Conservation (phyloP, 495 filamentous ascomycete genomes). For the Penicillium pulvis region DNA sequence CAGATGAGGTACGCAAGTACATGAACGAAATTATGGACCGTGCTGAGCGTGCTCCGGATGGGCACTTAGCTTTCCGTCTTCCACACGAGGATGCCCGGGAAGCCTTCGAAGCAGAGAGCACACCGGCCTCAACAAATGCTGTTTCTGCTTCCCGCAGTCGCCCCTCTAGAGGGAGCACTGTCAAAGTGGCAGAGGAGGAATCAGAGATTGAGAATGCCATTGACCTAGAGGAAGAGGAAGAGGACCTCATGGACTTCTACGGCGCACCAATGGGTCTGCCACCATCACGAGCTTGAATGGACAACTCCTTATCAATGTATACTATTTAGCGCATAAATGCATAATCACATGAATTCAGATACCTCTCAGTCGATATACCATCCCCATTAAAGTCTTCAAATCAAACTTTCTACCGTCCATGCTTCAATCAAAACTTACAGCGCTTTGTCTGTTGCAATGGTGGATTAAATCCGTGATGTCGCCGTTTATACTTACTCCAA, state of each 20-base stretch:
- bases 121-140: constrained; percentile 22
- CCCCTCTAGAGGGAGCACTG: constrained; percentile 21
- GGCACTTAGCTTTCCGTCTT: constrained; percentile 66
- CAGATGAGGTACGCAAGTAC: constrained; percentile 75
- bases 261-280: constrained; percentile 39
- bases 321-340: background rate
- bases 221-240: constrained; percentile 37
- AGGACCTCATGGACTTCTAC: constrained; percentile 48
- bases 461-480: background rate
- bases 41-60: constrained; percentile 68
- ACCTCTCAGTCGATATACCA: background rate
- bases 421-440: background rate
- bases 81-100: constrained; percentile 48
- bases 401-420: too few species aligned
- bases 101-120: constrained; percentile 31
- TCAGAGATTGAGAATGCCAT: constrained; percentile 37
- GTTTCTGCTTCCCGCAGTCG: constrained; percentile 26
- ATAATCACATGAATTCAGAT: background rate
- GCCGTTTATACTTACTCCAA: background rate
- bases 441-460: too few species aligned
- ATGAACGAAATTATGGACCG: constrained; percentile 85
- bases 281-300: constrained; percentile 16
- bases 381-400: background rate
- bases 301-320: background rate
- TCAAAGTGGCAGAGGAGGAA: constrained; percentile 35